Evolutionary conservation across 371 early-diverging fungal genomes (phyloP).

Genomic region (Basidiobolus heterosporus): DNA sequence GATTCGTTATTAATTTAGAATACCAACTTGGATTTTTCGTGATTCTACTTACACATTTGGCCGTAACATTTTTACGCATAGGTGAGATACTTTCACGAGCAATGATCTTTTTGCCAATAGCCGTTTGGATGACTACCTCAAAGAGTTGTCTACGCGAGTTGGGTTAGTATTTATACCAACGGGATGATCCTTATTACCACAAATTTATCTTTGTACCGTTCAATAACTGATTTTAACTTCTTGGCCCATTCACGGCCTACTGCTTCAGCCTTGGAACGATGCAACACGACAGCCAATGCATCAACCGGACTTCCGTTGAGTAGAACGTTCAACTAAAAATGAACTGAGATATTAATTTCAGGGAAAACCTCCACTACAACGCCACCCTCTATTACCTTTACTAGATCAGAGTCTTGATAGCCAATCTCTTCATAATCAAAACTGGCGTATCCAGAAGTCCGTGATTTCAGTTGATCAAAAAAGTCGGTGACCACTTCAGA

Average conservation of each 20-base stretch:
- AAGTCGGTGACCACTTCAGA: constrained; percentile 88
- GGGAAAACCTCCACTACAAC: not conserved
- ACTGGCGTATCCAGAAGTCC: constrained; percentile 82
- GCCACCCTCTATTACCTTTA: constrained; percentile 45
- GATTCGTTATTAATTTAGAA: not conserved
- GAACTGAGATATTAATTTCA: not conserved
- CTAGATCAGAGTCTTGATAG: constrained; percentile 72
- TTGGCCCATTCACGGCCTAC: constrained; percentile 71
- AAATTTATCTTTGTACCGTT: constrained; percentile 15
- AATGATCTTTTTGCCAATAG: constrained; percentile 63
- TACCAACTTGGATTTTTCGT: not conserved
- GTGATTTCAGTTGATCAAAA: constrained; percentile 80
- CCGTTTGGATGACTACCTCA: constrained; percentile 84
- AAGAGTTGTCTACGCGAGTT: constrained; percentile 50
- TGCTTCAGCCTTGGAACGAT: constrained; percentile 47
- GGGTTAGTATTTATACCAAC: not conserved
- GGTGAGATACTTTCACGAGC: constrained; percentile 75
- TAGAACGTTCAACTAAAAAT: constrained; percentile 56
- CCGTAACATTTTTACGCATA: constrained; percentile 82
- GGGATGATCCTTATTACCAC: too few species aligned
- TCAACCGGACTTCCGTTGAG: constrained; percentile 85
- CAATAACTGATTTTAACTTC: constrained; percentile 62
- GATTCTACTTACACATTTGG: constrained; percentile 61
- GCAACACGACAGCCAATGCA: constrained; percentile 77
- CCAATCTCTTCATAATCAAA: constrained; percentile 94